phyloP scores from a whole-genome alignment of 768 basidiomycete species.

The Dendrothele bispora region DNA sequence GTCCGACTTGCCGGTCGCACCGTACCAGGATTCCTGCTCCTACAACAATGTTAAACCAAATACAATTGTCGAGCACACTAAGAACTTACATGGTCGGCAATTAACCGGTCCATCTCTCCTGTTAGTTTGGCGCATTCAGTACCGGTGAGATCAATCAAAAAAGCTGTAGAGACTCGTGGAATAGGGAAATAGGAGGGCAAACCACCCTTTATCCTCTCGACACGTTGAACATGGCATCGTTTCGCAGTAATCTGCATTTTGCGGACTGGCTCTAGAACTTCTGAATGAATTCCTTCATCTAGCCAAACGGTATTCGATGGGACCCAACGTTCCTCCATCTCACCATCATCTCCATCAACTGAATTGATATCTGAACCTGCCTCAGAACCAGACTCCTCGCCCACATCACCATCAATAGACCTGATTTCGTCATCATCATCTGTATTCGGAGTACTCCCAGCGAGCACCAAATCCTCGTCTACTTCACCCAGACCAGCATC shows the following conservation, averaged over 20 bases:
- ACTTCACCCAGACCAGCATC: background rate
- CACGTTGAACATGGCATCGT: background rate
- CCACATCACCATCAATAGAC: background rate
- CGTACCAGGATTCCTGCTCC: background rate
- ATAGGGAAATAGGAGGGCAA: background rate
- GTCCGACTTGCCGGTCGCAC: background rate
- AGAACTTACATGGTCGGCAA: background rate
- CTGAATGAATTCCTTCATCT: background rate
- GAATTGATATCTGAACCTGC: background rate
- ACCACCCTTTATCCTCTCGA: background rate
- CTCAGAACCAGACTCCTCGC: background rate
- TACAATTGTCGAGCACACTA: background rate
- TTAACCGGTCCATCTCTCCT: background rate
- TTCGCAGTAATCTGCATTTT: background rate
- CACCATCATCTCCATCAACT: background rate
- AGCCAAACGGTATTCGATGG: background rate
- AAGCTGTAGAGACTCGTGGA: slow-evolving; percentile 1
- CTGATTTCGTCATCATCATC: background rate
- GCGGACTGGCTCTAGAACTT: background rate
- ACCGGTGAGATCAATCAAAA: background rate
- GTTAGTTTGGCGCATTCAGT: background rate
- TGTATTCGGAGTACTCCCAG: no score
- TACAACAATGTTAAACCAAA: background rate
- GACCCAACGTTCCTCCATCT: background rate
- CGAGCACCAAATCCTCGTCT: no score